These are phyloP conservation scores for Telfairia occidentalis DNA, from an alignment of 331 rosid species.

Conservation along the genomic window DNA sequence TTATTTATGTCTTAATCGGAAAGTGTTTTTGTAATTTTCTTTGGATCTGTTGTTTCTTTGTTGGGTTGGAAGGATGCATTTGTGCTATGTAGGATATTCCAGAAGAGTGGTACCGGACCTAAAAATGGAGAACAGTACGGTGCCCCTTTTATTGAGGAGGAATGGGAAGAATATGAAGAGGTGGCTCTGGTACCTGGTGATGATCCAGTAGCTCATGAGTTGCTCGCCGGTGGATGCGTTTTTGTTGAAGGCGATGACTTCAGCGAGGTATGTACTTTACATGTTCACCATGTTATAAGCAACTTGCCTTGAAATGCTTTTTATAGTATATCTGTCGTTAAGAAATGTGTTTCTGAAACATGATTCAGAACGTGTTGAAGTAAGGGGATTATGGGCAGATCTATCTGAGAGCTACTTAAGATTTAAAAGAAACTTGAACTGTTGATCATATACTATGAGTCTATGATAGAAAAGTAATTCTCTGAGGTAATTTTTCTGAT, in stretches of 20 bases:
- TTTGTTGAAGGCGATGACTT: conserved; percentile 33
- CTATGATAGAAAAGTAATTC: background rate
- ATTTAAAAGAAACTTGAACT: background rate
- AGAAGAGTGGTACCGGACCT: conserved; percentile 93
- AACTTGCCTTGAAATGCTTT: background rate
- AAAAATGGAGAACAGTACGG: conserved; percentile 94
- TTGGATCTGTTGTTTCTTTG: background rate
- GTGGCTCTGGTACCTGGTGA: conserved; percentile 21
- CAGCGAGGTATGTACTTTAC: conserved; percentile 39
- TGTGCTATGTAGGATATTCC: conserved; percentile 85
- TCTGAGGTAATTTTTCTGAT: background rate
- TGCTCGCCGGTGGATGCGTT: conserved; percentile 11
- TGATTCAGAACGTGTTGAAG: background rate
- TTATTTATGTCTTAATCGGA: background rate
- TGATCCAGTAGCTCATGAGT: conserved; percentile 9
- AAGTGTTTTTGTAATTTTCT: conserved; percentile 1
- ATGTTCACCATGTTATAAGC: background rate
- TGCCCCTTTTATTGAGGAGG: conserved; percentile 86
- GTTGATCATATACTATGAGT: background rate
- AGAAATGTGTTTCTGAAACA: background rate
- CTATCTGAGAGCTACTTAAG: background rate
- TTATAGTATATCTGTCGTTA: background rate
- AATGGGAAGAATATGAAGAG: conserved; percentile 58
- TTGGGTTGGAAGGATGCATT: conserved; percentile 51
- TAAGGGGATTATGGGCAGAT: background rate